Percentiles rank a stretch among this genome's conserved stretches.
These are phyloP conservation scores for Leccinum disarticulatum DNA, from an alignment of 768 basidiomycete species.

Conservation along the genomic window DNA sequence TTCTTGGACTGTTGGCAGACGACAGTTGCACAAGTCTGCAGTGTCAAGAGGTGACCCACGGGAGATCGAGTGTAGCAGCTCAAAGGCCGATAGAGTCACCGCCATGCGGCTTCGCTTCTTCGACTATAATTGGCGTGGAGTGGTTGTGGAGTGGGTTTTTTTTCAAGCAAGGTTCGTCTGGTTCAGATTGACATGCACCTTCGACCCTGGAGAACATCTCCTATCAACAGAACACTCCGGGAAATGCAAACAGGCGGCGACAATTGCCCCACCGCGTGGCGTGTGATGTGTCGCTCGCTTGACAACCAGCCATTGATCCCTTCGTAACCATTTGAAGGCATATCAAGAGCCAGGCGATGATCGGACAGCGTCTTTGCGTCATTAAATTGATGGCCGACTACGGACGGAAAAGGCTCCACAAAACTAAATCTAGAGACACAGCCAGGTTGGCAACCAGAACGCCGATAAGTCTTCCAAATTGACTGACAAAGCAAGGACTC, in stretches of 20 bases:
- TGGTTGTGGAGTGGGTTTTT: neutral
- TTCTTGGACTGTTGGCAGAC: neutral
- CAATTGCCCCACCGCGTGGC: neutral
- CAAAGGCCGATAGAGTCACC: neutral
- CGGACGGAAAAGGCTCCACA: neutral
- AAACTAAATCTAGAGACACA: neutral
- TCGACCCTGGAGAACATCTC: neutral
- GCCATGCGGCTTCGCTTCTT: conserved; percentile 10
- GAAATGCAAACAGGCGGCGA: neutral
- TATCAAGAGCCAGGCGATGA: conserved; percentile 6
- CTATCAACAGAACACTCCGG: neutral
- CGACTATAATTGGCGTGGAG: neutral
- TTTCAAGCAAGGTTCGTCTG: neutral
- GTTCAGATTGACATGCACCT: neutral
- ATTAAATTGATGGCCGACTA: neutral
- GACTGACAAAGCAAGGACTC: conserved; percentile 7
- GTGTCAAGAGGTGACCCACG: neutral
- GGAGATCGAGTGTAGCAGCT: neutral
- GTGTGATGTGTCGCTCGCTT: conserved; percentile 2
- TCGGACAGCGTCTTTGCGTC: neutral
- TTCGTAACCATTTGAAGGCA: neutral
- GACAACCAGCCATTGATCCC: neutral
- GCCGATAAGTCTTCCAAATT: conserved; percentile 5
- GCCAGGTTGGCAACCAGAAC: conserved; percentile 1
- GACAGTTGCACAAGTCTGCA: neutral